Conservation (phyloP, 1,284 basidiomycete genomes). For the Cystobasidium slooffiae region DNA sequence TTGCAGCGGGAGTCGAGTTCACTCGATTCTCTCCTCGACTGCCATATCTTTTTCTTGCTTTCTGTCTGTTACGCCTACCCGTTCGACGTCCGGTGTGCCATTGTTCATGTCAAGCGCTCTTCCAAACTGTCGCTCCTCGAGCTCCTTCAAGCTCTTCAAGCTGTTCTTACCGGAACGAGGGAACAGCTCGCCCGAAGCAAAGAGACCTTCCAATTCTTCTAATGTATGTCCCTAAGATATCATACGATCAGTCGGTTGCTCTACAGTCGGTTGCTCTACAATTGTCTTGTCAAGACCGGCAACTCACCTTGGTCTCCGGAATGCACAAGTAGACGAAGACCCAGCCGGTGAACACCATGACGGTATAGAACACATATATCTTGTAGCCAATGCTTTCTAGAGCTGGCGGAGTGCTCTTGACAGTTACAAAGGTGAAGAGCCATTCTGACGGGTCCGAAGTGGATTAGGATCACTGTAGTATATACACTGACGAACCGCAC, state of each 20-base stretch:
- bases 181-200: constrained; percentile 10
- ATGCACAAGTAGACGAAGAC: constrained; percentile 38
- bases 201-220: constrained; percentile 20
- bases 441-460: constrained; percentile 3
- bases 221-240: constrained; percentile 1
- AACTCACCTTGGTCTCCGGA: constrained; percentile 19
- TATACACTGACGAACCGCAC: neutral
- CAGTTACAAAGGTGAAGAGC: constrained; percentile 40
- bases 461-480: no score
- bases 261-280: neutral
- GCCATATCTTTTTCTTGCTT: neutral
- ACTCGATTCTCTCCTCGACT: constrained; percentile 10
- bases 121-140: constrained; percentile 17
- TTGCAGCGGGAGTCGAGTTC: neutral
- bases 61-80: neutral
- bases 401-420: constrained; percentile 34
- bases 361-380: constrained; percentile 36
- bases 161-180: constrained; percentile 23
- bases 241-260: neutral
- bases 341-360: constrained; percentile 23
- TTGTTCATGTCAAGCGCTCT: constrained; percentile 1
- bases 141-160: constrained; percentile 15
- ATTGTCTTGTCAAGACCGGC: neutral
- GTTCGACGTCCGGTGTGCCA: neutral
- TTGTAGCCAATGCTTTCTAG: constrained; percentile 29